Evolutionary conservation across 805 yeast genomes (phyloP), one percentile per base, ranked within the genome.

Genomic region (Candida maesae): DNA sequence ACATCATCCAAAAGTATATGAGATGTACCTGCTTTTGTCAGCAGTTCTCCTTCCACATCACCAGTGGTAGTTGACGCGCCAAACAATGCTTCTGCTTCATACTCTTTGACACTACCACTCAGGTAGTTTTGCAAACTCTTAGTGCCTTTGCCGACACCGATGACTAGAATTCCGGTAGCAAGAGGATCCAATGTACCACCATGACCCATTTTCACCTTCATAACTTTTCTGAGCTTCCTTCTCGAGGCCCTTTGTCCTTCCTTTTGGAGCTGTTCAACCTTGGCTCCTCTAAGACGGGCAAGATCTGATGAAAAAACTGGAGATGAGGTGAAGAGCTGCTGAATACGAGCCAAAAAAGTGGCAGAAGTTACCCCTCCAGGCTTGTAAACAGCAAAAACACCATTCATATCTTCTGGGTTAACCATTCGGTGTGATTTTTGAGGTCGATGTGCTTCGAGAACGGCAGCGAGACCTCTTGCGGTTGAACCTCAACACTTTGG

Each of bases 181-280:
- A 86, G 64, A 0, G 98, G 97, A 56, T 93, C 99, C 28, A 93
- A 68, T 0, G 99, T 93, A 9, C 99, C 99, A 15, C 99, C 99
- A 61, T 93, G 99, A 1, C 99, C 99, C 70, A 91, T 83, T 56
- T 93, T 93, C 25, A 90, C 79, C 52, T 80, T 81, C 6, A 65
- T 51, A 4, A 75, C 66, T 24, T 70, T 69, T 18, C 72, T 65
- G 21, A 74, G 67, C 43, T 76, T 74, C 39, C 76, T 72, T 44
- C 74, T 71, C 33, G 77, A 71, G 27, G 78, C 70, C 40, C 66
- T 69, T 38, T 75, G 68, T 57, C 68, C 63, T 32, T 60, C 50
- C 37, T 56, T 47, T 41, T 65, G 63, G 20, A 61, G 55, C 38
- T 65, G 63, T 52, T 63, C 70, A 24, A 69, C 64, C 45, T 76